Base-by-base conservation (phyloP, 768 basidiomycete species). In the Suillus bovinus region DNA sequence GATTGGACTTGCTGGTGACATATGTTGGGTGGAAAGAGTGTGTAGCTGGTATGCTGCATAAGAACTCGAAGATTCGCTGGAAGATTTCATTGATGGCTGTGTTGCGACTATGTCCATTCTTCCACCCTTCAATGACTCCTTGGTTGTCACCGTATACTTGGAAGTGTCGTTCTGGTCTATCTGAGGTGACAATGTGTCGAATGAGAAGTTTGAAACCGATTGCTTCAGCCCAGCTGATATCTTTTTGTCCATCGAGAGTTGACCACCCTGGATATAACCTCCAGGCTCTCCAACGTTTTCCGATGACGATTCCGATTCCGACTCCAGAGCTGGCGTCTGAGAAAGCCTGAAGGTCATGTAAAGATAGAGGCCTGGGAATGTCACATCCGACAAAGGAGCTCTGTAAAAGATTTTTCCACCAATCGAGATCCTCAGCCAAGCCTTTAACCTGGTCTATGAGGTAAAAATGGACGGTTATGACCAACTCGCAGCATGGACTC, bases 281-380 rank as follows among this genome's bases (percentile, higher is more conserved):
- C 42, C 24, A 47, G 0, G 72, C 74, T 10, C 70, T 55, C 74
- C 74, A 76, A 16, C 39, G 42, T 13, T 0, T 54, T 50, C 55
- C 55, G 41, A 74, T 64, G 60, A 65, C 46, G 55, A 75, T 58
- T 24, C 27, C 66, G 36, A 70, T 65, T 5, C 68, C 68, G 1
- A 60, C 9, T 6, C 47, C 16, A 2, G 66, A 64, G 44, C 64
- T 68, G 14, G 66, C 68, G 46, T 69, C 68, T 13, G 63, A 69
- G 33, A 47, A 70, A 0, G 61, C 64, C 0, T 17, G 20, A 10
- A 20, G 42, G n/a, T 42, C n/a, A n/a, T n/a, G 4, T 42, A 8
- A 5, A 42, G 4, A 4, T 8, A n/a, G 20, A 0, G 20, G 42
- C 0, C 5, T 42, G 9, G 42, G 42, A 1, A 42, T 42, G 4